These are phyloP conservation scores for Collariella sp. DNA, from an alignment of 495 filamentous ascomycete species.

Conservation along the genomic window DNA sequence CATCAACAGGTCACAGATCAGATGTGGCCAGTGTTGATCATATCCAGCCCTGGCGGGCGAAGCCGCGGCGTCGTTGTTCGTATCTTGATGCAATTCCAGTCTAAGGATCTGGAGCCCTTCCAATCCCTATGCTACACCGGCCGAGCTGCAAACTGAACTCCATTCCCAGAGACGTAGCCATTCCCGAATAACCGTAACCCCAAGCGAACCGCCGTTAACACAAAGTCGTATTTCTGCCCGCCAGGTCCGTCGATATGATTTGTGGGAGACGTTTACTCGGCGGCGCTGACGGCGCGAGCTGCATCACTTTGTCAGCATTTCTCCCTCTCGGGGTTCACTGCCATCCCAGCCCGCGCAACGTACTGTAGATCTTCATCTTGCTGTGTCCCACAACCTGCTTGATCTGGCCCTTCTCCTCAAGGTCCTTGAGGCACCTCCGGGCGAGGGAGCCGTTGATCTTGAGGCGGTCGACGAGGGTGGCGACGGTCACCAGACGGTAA, in stretches of 20 bases:
- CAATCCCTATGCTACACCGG: slow-evolving; percentile 32
- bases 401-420: slow-evolving; percentile 97
- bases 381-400: slow-evolving; percentile 96
- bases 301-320: slow-evolving; percentile 31
- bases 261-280: slow-evolving; percentile 43
- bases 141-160: slow-evolving; percentile 23
- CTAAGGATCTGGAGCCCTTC: slow-evolving; percentile 35
- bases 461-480: slow-evolving; percentile 94
- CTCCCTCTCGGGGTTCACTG: neutral
- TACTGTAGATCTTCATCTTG: slow-evolving; percentile 98
- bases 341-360: slow-evolving; percentile 27
- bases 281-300: slow-evolving; percentile 54
- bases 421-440: slow-evolving; percentile 76
- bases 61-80: slow-evolving; percentile 16
- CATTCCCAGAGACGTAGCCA: slow-evolving; percentile 28
- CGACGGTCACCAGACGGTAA: slow-evolving; percentile 98
- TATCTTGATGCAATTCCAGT: slow-evolving; percentile 31
- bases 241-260: slow-evolving; percentile 26
- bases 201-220: slow-evolving; percentile 25
- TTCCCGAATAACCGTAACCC: slow-evolving; percentile 29
- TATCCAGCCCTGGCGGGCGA: slow-evolving; percentile 13
- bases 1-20: slow-evolving; percentile 1
- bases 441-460: slow-evolving; percentile 99
- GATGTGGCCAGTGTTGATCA: slow-evolving; percentile 11
- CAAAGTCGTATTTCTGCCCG: slow-evolving; percentile 22